A percentile compares a stretch with the other conserved stretches of the same genome.
These are phyloP conservation scores for Pyrenochaeta sp. DNA, from an alignment of 2,329 filamentous ascomycete species.

Conservation along the genomic window DNA sequence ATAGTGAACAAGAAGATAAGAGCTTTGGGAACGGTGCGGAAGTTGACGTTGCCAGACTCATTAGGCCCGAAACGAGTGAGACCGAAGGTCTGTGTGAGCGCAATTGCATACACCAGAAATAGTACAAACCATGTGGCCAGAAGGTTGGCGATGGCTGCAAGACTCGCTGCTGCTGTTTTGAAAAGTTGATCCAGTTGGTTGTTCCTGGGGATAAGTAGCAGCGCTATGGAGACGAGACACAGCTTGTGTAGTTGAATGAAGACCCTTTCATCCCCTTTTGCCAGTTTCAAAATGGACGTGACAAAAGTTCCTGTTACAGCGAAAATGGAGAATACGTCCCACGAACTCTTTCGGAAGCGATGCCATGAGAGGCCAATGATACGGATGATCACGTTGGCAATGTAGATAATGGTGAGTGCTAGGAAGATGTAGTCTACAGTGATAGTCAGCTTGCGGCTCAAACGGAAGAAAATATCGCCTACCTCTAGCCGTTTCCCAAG, in stretches of 20 bases:
- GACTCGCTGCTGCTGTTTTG: constrained; percentile 95
- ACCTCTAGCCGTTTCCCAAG: constrained; percentile 74
- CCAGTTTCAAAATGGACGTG: constrained; percentile 80
- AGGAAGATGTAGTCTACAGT: constrained; percentile 76
- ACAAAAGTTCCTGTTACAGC: constrained; percentile 80
- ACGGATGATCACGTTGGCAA: constrained; percentile 81
- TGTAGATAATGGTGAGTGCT: constrained; percentile 80
- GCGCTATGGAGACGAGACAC: constrained; percentile 86
- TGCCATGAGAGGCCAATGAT: constrained; percentile 90
- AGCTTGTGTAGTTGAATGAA: constrained; percentile 90
- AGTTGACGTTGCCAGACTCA: constrained; percentile 83
- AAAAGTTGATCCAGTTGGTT: constrained; percentile 97
- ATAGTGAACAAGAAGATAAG: constrained; percentile 92
- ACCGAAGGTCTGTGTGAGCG: constrained; percentile 93
- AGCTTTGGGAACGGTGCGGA: constrained; percentile 91
- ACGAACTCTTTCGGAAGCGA: constrained; percentile 89
- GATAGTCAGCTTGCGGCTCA: constrained; percentile 25
- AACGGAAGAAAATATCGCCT: constrained; percentile 13
- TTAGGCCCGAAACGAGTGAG: constrained; percentile 83
- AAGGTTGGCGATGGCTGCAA: constrained; percentile 88
- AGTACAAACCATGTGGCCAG: constrained; percentile 97
- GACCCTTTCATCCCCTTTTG: constrained; percentile 61
- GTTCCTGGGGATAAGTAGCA: constrained; percentile 93
- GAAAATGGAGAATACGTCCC: constrained; percentile 89
- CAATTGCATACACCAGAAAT: constrained; percentile 95